Percentiles rank a stretch among this genome's conserved stretches.
These are phyloP conservation scores for Leptographium flavum DNA, from an alignment of 2,329 filamentous ascomycete species.

Conservation along the genomic window DNA sequence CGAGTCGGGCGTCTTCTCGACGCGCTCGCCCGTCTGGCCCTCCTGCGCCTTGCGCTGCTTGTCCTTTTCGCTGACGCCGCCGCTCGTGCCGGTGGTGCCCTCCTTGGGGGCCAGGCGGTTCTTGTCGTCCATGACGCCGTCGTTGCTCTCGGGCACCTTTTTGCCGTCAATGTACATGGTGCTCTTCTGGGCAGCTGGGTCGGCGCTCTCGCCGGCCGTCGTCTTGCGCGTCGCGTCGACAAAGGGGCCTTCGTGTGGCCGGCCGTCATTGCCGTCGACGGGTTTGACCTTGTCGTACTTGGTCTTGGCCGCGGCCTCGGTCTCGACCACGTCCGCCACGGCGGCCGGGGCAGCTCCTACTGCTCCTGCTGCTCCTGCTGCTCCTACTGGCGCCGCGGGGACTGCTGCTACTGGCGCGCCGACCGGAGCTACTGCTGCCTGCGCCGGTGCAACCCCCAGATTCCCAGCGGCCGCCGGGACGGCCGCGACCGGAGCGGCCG, in stretches of 20 bases:
- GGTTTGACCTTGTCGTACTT: constrained; percentile 57
- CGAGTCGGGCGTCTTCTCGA: constrained; percentile 62
- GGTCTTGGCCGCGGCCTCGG: constrained; percentile 12
- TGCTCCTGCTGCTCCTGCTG: background rate
- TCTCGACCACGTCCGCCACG: background rate
- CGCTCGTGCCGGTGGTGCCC: constrained; percentile 78
- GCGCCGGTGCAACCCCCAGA: too few species aligned
- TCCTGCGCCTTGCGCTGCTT: constrained; percentile 60
- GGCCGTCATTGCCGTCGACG: constrained; percentile 84
- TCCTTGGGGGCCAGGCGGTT: constrained; percentile 61
- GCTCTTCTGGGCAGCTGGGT: constrained; percentile 32
- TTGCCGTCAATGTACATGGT: constrained; percentile 41
- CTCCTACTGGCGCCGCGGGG: constrained; percentile 1
- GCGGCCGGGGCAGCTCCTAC: constrained; percentile 1
- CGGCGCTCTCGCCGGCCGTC: constrained; percentile 29
- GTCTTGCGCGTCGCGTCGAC: constrained; percentile 30
- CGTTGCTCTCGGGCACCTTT: constrained; percentile 47
- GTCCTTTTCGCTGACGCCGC: constrained; percentile 76
- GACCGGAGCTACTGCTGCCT: too few species aligned
- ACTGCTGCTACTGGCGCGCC: background rate
- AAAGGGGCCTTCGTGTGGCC: constrained; percentile 77
- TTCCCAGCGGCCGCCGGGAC: background rate
- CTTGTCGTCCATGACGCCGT: constrained; percentile 90
- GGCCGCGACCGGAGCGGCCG: background rate
- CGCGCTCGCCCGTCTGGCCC: constrained; percentile 47